Evolutionary conservation across 2,329 filamentous ascomycete genomes (phyloP), one percentile per base, ranked within the genome.

Genomic region (Zymoseptoria tritici): DNA sequence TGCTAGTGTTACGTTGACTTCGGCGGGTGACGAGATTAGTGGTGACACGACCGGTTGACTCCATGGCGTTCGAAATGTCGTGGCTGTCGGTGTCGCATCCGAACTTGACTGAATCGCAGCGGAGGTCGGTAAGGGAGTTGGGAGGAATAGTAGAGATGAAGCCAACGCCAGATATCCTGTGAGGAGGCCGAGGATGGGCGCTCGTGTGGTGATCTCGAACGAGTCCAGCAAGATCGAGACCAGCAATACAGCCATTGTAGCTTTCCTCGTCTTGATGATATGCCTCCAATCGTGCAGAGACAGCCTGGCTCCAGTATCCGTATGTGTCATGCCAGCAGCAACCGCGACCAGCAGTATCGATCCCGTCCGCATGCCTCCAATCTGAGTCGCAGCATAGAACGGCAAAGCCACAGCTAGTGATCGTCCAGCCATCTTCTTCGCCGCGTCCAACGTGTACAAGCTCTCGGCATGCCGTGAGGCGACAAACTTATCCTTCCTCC

Each of bases 311-410:
- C 60, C 57, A 21, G 60, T 57, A 52, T 70, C 63, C 8, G 71
- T 68, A 67, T 72, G 58, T 62, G 64, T 63, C 21, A 84, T 60
- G 7, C 78, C 79, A 13, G 79, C 76, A 7, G 79, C 75, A 2
- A 76, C 64, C 7, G 78, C 76, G 36, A 78, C 70, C 51, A 84
- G 71, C 26, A 85, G 63, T 2, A 79, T 63, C n/a, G 84, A 71
- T 9, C 80, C 80, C n/a, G 80, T 79, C 57, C 80, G 74, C 59
- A 79, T 76, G 11, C 80, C 81, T 8, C 82, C 83, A 11, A 85
- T 69, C 59, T 83, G 78, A 62, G 83, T 74, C 0, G 80, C 71
- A 8, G 83, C 80, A 67, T 83, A 85, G 66, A 83, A 81, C 0
- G 83, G 83, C 29, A 85, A 66, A 8, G 66, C 72, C 11, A 71